Conservation (phyloP, 257 asterid species). For the Nicotiana paniculata region DNA sequence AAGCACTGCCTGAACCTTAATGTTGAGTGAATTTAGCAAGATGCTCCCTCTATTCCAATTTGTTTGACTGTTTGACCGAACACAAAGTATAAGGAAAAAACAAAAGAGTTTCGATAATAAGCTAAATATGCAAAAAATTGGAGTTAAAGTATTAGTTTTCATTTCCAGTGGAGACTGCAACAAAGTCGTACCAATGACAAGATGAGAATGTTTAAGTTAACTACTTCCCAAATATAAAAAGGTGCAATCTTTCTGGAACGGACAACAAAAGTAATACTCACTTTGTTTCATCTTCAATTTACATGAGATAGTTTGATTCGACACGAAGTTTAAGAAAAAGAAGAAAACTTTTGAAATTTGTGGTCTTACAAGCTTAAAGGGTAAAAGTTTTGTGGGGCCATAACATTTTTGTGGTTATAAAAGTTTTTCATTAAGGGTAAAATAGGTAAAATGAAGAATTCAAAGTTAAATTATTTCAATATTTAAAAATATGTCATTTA, state of each 20-base stretch:
- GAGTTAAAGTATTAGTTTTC: background rate
- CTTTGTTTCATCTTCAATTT: too few species aligned
- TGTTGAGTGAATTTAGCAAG: background rate
- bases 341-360: too few species aligned
- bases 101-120: background rate
- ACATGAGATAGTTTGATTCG: too few species aligned
- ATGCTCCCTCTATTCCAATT: background rate
- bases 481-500: too few species aligned
- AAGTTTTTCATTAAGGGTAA: too few species aligned
- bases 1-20: background rate
- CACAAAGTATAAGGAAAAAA: too few species aligned
- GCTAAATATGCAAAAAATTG: background rate
- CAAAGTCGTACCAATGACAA: background rate
- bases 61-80: background rate
- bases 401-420: too few species aligned
- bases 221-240: background rate
- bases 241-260: background rate
- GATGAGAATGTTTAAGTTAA: background rate
- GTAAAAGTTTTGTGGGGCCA: too few species aligned
- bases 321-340: too few species aligned
- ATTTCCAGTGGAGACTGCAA: background rate
- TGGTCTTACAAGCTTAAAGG: too few species aligned
- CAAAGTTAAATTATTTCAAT: too few species aligned
- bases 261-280: background rate
- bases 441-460: too few species aligned